Conservation (phyloP, 371 early-diverging fungal genomes). For the Zychaea mexicana region DNA sequence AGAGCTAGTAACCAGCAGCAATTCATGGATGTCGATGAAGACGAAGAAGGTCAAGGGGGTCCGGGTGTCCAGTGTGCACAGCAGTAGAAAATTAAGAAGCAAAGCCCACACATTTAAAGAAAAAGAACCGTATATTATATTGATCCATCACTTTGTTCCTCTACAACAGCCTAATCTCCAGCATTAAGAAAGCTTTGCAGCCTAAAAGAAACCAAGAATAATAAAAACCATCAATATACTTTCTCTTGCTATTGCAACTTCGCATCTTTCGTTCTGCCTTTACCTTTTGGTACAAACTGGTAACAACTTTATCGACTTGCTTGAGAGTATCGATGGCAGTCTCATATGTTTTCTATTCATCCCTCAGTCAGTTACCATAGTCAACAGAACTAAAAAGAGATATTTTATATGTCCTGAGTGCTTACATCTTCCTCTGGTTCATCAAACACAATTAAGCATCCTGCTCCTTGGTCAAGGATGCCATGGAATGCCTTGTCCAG, state of each 20-base stretch:
- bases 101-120: not conserved
- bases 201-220: constrained; percentile 8
- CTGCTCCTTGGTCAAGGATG: constrained; percentile 97
- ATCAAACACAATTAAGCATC: constrained; percentile 93
- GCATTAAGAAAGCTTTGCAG: constrained; percentile 19
- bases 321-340: constrained; percentile 94
- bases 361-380: not conserved
- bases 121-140: constrained; percentile 1
- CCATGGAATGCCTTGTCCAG: constrained; percentile 95
- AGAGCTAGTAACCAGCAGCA: constrained; percentile 10
- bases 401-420: not conserved
- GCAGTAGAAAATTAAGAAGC: constrained; percentile 62
- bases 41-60: constrained; percentile 64
- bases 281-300: constrained; percentile 92
- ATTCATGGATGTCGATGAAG: constrained; percentile 70
- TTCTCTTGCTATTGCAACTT: too few species aligned
- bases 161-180: not conserved
- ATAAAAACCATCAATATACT: too few species aligned
- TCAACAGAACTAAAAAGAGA: too few species aligned
- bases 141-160: not conserved
- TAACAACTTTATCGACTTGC: constrained; percentile 93
- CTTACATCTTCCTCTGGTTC: constrained; percentile 82
- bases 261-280: too few species aligned
- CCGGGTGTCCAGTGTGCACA: constrained; percentile 96
- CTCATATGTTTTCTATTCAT: constrained; percentile 82